phyloP scores from a whole-genome alignment of 371 early-diverging fungal species.

The Massospora cicadina region DNA sequence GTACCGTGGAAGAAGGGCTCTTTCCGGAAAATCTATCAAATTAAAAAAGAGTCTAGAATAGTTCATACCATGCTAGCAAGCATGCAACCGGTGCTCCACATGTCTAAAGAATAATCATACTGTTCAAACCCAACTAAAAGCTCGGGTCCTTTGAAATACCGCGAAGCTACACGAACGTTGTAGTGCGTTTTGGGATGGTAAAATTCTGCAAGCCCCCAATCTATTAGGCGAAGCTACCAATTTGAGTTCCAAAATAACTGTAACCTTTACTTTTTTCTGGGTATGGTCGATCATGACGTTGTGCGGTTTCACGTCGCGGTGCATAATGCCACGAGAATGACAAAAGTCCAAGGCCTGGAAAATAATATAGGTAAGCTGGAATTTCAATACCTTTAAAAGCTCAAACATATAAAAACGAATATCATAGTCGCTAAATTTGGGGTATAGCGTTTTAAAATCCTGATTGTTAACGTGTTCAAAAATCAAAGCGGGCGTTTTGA shows the following conservation, averaged over 20 bases:
- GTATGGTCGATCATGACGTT: constrained; percentile 99
- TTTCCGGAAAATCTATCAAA: constrained; percentile 77
- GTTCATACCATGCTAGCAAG: constrained; percentile 83
- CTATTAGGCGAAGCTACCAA: constrained; percentile 79
- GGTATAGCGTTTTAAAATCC: constrained; percentile 57
- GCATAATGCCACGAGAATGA: constrained; percentile 99
- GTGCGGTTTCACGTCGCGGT: constrained; percentile 99
- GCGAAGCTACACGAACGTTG: constrained; percentile 96
- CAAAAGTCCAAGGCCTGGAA: constrained; percentile 85
- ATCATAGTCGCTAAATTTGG: constrained; percentile 76
- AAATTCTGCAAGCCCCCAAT: constrained; percentile 99
- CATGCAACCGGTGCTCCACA: constrained; percentile 99
- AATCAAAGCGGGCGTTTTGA: constrained; percentile 89
- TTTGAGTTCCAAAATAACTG: constrained; percentile 3
- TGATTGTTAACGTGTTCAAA: constrained; percentile 87
- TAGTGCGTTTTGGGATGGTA: constrained; percentile 96
- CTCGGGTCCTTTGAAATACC: constrained; percentile 99
- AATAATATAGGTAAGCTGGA: not conserved
- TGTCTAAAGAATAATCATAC: constrained; percentile 98
- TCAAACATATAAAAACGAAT: constrained; percentile 93
- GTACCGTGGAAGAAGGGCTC: constrained; percentile 99
- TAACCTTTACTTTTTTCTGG: constrained; percentile 46
- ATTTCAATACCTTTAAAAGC: constrained; percentile 63
- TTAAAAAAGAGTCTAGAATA: not conserved
- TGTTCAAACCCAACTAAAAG: constrained; percentile 93